Evolutionary conservation across 148 eudicot genomes (phyloP).

Genomic region (Rhododendron ovatum): DNA sequence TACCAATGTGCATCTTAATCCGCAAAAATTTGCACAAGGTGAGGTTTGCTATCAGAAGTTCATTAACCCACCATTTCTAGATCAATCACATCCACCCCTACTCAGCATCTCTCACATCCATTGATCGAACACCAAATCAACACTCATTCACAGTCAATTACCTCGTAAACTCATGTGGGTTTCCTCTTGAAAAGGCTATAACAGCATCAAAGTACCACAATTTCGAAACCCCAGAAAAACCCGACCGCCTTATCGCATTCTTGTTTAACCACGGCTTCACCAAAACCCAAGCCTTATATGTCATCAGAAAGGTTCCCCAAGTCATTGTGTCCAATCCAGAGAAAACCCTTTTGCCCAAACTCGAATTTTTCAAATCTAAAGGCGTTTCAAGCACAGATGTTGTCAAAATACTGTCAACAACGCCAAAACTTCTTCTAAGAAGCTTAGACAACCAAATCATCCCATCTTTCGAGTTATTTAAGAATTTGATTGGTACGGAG

Average conservation of each 20-base stretch:
- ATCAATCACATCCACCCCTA: too few species aligned
- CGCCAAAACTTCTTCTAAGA: neutral
- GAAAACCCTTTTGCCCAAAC: slow-evolving; percentile 18
- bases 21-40: neutral
- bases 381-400: slow-evolving; percentile 7
- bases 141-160: neutral
- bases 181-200: neutral
- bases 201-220: neutral
- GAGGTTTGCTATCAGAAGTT: neutral
- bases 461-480: neutral
- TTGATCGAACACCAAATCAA: neutral
- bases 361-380: slow-evolving; percentile 1
- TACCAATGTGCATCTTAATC: neutral
- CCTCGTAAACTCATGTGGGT: slow-evolving; percentile 13
- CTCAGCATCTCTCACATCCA: neutral
- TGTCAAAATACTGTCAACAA: neutral
- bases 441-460: slow-evolving; percentile 7
- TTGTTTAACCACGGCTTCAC: slow-evolving; percentile 8
- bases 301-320: neutral
- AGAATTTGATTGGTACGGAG: neutral
- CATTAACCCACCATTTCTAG: neutral
- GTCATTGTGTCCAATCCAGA: neutral
- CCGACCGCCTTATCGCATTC: neutral
- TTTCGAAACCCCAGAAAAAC: neutral
- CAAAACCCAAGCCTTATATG: neutral